Conservation (phyloP, 805 yeast genomes). For the Blastobotrys terrestris region DNA sequence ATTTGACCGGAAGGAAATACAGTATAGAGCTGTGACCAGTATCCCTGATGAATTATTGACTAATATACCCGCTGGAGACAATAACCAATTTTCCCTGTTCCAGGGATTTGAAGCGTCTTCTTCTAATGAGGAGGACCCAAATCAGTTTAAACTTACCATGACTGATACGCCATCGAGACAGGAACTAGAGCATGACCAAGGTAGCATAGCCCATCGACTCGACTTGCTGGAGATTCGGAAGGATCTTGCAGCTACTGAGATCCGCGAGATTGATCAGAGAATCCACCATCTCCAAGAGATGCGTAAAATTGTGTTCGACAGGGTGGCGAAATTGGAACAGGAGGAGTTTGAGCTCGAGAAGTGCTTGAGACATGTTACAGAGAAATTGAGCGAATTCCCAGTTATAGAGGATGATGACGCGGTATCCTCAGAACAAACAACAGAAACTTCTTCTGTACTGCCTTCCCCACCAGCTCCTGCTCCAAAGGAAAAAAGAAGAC, state of each 20-base stretch:
- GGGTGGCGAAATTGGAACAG: constrained; percentile 55
- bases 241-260: constrained; percentile 57
- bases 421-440: constrained; percentile 1
- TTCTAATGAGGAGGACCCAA: constrained; percentile 18
- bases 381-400: constrained; percentile 9
- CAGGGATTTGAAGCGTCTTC: constrained; percentile 58
- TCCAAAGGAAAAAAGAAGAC: constrained; percentile 4
- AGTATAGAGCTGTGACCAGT: constrained; percentile 43
- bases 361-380: constrained; percentile 12
- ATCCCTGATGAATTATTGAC: constrained; percentile 57
- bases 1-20: constrained; percentile 31
- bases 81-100: constrained; percentile 44
- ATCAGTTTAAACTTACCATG: constrained; percentile 32
- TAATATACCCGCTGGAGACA: constrained; percentile 41
- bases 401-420: constrained; percentile 7
- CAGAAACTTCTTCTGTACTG: not conserved
- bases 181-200: constrained; percentile 35
- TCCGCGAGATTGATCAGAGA: constrained; percentile 54
- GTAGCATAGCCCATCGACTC: constrained; percentile 40
- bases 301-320: constrained; percentile 50
- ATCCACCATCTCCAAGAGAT: constrained; percentile 45
- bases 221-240: constrained; percentile 58
- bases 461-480: not conserved
- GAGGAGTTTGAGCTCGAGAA: constrained; percentile 52
- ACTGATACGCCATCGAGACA: constrained; percentile 38